Conservation (phyloP, 2,329 filamentous ascomycete genomes). For the Cryphonectria radicalis region DNA sequence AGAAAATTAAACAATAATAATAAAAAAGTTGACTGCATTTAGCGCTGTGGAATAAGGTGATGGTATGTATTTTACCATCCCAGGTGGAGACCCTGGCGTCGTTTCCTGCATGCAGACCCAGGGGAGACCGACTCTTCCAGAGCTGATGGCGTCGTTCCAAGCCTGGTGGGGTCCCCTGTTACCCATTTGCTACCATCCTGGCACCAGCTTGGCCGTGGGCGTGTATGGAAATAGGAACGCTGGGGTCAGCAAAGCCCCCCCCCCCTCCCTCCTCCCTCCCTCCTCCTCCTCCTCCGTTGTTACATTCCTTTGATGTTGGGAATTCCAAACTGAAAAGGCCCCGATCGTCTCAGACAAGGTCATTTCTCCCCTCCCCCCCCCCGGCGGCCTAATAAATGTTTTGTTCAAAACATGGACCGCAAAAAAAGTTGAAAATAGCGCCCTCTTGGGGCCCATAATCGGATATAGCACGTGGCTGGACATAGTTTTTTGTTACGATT, state of each 20-base stretch:
- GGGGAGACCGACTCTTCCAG: slow-evolving; percentile 5
- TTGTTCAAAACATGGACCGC: slow-evolving; percentile 9
- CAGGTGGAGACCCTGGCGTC: slow-evolving; percentile 17
- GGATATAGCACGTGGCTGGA: slow-evolving; percentile 28
- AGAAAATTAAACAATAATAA: background rate
- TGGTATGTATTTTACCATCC: slow-evolving; percentile 17
- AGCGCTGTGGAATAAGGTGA: background rate
- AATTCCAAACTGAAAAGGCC: background rate
- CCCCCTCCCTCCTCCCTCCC: background rate
- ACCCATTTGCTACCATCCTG: slow-evolving; percentile 4
- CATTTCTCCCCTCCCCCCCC: background rate
- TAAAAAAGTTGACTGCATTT: background rate
- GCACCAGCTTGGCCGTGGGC: slow-evolving; percentile 6
- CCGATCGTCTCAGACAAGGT: background rate
- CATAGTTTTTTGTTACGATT: slow-evolving; percentile 25
- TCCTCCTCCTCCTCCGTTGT: background rate
- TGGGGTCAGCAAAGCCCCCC: background rate
- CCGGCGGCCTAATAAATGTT: background rate
- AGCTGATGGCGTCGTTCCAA: slow-evolving; percentile 4
- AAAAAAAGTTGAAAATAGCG: slow-evolving; percentile 6
- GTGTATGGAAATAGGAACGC: slow-evolving; percentile 14
- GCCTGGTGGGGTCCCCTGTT: slow-evolving; percentile 1
- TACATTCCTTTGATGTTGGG: slow-evolving; percentile 14
- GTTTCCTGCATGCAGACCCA: slow-evolving; percentile 23
- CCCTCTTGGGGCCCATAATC: slow-evolving; percentile 13